Evolutionary conservation across 306 rosid genomes (phyloP).

Genomic region (Rosa rugosa): DNA sequence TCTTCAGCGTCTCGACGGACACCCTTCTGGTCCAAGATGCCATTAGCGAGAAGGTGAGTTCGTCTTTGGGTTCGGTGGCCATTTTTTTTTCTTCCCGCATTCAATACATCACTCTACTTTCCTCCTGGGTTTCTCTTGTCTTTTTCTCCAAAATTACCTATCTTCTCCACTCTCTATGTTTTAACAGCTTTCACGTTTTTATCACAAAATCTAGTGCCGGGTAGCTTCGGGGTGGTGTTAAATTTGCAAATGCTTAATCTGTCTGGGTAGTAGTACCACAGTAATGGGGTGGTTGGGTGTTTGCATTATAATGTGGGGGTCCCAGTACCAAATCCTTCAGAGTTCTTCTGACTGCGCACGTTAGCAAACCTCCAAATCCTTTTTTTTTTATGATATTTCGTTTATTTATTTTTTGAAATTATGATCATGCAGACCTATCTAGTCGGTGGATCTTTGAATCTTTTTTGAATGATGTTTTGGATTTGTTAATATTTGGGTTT

Average conservation of each 20-base stretch:
- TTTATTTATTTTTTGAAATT: background rate
- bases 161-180: background rate
- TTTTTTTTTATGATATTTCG: background rate
- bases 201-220: constrained; percentile 10
- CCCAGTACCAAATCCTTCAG: constrained; percentile 11
- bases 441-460: constrained; percentile 4
- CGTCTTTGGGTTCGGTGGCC: background rate
- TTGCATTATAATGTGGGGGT: constrained; percentile 20
- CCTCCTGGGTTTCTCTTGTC: background rate
- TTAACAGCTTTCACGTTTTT: background rate
- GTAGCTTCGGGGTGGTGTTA: background rate
- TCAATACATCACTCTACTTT: background rate
- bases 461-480: background rate
- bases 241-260: constrained; percentile 21
- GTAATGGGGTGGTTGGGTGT: constrained; percentile 14
- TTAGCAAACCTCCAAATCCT: background rate
- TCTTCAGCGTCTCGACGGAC: constrained; percentile 93
- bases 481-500: background rate
- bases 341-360: constrained; percentile 16
- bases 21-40: constrained; percentile 98
- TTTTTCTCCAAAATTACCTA: background rate
- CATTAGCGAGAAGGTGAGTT: constrained; percentile 85
- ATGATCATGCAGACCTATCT: background rate
- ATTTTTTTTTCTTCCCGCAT: background rate
- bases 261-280: background rate